A percentile compares a stretch with the other conserved stretches of the same genome.
phyloP scores from a whole-genome alignment of 2,329 filamentous ascomycete species.

The Exophiala mesophila region DNA sequence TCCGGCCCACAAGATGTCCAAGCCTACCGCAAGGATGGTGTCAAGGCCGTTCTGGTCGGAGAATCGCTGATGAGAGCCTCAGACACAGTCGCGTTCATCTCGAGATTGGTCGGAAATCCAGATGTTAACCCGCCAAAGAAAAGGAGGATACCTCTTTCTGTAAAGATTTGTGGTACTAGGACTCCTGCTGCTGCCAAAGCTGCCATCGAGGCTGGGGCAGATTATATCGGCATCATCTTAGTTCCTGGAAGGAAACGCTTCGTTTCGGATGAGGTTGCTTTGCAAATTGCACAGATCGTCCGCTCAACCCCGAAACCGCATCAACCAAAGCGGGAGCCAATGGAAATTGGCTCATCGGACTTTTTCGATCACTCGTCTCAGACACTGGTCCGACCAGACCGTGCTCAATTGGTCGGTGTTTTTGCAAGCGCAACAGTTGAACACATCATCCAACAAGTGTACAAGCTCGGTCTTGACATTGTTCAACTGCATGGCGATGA shows the following conservation, averaged over 20 bases:
- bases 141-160: constrained; percentile 54
- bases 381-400: constrained; percentile 47
- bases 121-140: constrained; percentile 23
- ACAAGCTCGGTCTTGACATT: constrained; percentile 71
- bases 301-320: constrained; percentile 46
- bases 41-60: constrained; percentile 88
- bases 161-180: constrained; percentile 94
- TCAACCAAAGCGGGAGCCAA: constrained; percentile 24
- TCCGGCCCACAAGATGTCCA: constrained; percentile 82
- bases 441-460: constrained; percentile 75
- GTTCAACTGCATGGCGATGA: constrained; percentile 92
- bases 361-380: constrained; percentile 62
- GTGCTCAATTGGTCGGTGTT: constrained; percentile 82
- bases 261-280: constrained; percentile 71
- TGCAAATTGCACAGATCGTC: constrained; percentile 73
- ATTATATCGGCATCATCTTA: constrained; percentile 88
- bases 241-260: constrained; percentile 76
- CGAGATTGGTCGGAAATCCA: constrained; percentile 65
- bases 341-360: constrained; percentile 48
- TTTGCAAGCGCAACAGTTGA: constrained; percentile 86
- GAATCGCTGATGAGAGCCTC: constrained; percentile 92
- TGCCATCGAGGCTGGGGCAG: constrained; percentile 80
- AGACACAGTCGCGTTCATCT: constrained; percentile 77
- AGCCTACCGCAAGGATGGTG: constrained; percentile 80
- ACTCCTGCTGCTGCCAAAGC: constrained; percentile 72